These are phyloP conservation scores for Kappamyces sp. DNA, from an alignment of 192 early-diverging fungal species.

Conservation along the genomic window DNA sequence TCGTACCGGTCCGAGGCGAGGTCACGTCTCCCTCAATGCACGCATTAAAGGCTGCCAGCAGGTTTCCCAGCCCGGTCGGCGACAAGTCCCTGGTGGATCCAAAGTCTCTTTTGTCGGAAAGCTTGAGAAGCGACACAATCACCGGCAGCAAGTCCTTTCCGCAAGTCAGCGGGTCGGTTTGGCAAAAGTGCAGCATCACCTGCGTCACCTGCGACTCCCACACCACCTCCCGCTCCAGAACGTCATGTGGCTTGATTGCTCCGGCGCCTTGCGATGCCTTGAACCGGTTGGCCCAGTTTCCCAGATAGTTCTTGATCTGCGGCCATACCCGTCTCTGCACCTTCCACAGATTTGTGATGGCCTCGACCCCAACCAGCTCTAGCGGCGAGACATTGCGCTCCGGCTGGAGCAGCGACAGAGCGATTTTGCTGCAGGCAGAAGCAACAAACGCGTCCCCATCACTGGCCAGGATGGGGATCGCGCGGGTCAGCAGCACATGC, in stretches of 20 bases:
- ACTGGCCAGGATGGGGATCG: neutral
- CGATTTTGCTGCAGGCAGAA: neutral
- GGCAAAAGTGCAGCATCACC: constrained; percentile 1
- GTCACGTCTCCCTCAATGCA: constrained; percentile 6
- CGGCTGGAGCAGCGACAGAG: constrained; percentile 3
- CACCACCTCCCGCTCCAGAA: neutral
- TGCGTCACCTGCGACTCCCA: neutral
- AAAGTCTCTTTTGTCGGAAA: neutral
- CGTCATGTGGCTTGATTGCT: neutral
- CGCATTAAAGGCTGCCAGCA: neutral
- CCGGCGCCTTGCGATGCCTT: constrained; percentile 3
- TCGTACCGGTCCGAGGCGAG: neutral
- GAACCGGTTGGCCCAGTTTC: constrained; percentile 6
- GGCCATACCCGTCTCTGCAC: constrained; percentile 7
- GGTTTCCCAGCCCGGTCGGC: neutral
- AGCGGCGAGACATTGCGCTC: constrained; percentile 5
- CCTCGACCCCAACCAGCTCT: constrained; percentile 10
- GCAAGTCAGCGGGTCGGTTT: neutral
- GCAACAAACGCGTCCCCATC: constrained; percentile 1
- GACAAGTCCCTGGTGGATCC: constrained; percentile 2
- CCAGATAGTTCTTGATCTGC: constrained; percentile 9
- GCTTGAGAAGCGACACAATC: constrained; percentile 4
- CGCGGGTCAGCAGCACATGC: neutral
- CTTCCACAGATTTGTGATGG: constrained; percentile 3
- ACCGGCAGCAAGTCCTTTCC: constrained; percentile 8